Evolutionary conservation across 108 stramenopile species (phyloP).

Genomic region (Pseudonitzschia delicatissima): DNA sequence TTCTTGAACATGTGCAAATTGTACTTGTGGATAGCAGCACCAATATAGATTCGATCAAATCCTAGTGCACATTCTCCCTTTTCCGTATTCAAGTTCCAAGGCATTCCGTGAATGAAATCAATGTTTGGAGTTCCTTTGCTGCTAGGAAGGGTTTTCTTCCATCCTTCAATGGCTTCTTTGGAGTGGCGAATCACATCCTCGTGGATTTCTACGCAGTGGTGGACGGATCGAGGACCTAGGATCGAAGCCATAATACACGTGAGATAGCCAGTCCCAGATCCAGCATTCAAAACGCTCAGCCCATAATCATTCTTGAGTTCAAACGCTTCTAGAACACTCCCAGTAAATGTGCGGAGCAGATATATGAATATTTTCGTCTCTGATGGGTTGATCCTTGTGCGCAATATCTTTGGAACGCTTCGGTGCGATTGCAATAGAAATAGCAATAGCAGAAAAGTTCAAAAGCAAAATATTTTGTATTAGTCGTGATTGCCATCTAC

Average conservation of each 20-base stretch:
- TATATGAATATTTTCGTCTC: constrained; percentile 83
- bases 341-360: constrained; percentile 94
- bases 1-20: constrained; percentile 53
- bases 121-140: constrained; percentile 35
- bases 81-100: constrained; percentile 43
- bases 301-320: constrained; percentile 57
- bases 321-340: constrained; percentile 76
- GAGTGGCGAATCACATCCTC: constrained; percentile 74
- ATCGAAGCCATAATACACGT: constrained; percentile 77
- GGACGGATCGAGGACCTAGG: constrained; percentile 62
- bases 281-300: constrained; percentile 76
- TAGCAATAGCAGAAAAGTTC: background rate
- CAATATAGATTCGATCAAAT: constrained; percentile 89
- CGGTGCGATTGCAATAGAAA: background rate
- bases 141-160: constrained; percentile 35
- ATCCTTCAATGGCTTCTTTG: constrained; percentile 52
- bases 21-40: constrained; percentile 62
- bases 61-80: constrained; percentile 68
- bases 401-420: constrained; percentile 36
- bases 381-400: constrained; percentile 76
- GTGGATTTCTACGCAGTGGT: constrained; percentile 77
- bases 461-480: background rate
- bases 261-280: constrained; percentile 87
- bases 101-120: constrained; percentile 76
- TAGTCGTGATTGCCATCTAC: no score